Base-by-base conservation (phyloP, 2,329 filamentous ascomycete genomes). In the Penicillium janthinellum region DNA sequence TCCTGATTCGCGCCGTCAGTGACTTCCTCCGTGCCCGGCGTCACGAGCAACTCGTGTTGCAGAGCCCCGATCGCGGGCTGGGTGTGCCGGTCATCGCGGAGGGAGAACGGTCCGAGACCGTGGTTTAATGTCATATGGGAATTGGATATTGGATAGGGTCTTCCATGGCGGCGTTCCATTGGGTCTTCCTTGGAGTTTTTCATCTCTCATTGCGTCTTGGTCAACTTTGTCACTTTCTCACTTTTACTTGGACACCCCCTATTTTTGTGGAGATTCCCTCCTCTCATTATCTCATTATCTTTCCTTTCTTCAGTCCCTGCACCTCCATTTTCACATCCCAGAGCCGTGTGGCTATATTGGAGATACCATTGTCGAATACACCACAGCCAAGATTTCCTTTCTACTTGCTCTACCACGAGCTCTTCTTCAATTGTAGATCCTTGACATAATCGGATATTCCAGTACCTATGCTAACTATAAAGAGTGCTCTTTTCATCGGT, bases 41-140 rank as follows among this genome's bases (percentile, higher is more conserved):
- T 71, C 95, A 98, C 73, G 95, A 99, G 79, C 91, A 95, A 75
- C 82, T 99, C 53, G 92, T 99, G 5, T 80, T 97, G 66, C 93
- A 96, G 74, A 96, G 92, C 73, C 95, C 95, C 0, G 93, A 96
- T 69, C 85, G 95, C 38, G 93, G 94, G 1, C 81, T 98, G 54
- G 88, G 88, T 17, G 86, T 96, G 42, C 89, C 95, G 2, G 85
- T 99, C 58, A 90, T 99, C 68, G 93, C 92, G 0, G 88, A 91
- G 69, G 91, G 90, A 49, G 95, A 98, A 81, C 82, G 83, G 51
- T 83, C 90, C 0, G 92, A 96, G 79, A 87, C 85, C 34, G 88
- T 90, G 54, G 91, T 93, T 63, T 94, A 82, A 73, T 64, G 44
- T 62, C 57, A 57, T 38, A 38, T 64, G 57, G 63, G 60, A 56